A percentile compares a stretch with the other conserved stretches of the same genome.
Evolutionary conservation across 768 basidiomycete genomes (phyloP).

Genomic region (Termitomyces sp.): DNA sequence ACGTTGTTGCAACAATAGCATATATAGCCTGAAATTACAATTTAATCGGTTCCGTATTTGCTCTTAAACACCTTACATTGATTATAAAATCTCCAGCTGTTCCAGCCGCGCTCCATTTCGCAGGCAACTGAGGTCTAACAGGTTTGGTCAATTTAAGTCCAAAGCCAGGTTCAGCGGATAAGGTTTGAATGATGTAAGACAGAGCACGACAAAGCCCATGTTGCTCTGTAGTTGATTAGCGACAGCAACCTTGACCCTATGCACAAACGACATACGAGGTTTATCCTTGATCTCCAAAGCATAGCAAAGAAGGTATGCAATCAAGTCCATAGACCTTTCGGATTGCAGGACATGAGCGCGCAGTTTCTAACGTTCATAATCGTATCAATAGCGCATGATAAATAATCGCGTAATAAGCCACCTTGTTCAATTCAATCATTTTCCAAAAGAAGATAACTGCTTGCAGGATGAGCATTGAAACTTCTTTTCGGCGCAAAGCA

Average conservation of each 20-base stretch:
- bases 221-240: constrained; percentile 51
- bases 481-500: not conserved
- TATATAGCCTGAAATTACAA: constrained; percentile 66
- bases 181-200: constrained; percentile 87
- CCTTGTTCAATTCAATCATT: constrained; percentile 90
- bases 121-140: constrained; percentile 60
- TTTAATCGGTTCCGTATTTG: not conserved
- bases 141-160: constrained; percentile 63
- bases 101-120: constrained; percentile 72
- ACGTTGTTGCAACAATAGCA: constrained; percentile 83
- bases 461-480: not conserved
- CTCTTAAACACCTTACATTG: constrained; percentile 46
- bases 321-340: constrained; percentile 70
- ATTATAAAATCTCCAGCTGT: constrained; percentile 85
- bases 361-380: constrained; percentile 66
- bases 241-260: not conserved
- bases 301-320: constrained; percentile 76
- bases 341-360: constrained; percentile 75
- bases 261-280: constrained; percentile 54
- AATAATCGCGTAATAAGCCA: constrained; percentile 19
- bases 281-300: constrained; percentile 90
- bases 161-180: constrained; percentile 83
- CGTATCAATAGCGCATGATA: not conserved
- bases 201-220: constrained; percentile 86
- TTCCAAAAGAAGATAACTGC: constrained; percentile 88